phyloP scores from a whole-genome alignment of 768 basidiomycete species.

The Termitomyces sp. region DNA sequence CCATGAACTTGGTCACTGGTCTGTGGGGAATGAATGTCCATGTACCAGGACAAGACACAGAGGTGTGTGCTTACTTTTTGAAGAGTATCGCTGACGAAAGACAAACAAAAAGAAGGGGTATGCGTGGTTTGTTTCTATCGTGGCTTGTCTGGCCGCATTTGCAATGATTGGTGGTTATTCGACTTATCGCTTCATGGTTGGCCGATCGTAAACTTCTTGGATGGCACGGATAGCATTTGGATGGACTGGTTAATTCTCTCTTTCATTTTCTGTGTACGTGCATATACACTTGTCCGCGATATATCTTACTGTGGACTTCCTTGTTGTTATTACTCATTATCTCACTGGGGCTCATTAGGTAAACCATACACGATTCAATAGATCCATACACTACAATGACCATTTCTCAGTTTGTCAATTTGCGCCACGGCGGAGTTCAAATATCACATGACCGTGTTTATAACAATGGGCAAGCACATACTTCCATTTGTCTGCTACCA shows the following conservation, averaged over 20 bases:
- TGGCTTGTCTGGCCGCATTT: slow-evolving; percentile 74
- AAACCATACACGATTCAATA: not conserved
- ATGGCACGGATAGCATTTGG: not conserved
- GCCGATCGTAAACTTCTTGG: slow-evolving; percentile 17
- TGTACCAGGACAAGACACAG: slow-evolving; percentile 78
- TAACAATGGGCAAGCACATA: not conserved
- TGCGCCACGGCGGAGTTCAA: slow-evolving; percentile 1
- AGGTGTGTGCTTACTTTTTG: slow-evolving; percentile 26
- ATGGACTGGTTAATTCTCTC: not conserved
- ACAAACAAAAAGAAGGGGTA: slow-evolving; percentile 34
- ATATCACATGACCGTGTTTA: slow-evolving; percentile 6
- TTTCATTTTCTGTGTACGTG: not conserved
- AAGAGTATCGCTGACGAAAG: slow-evolving; percentile 16
- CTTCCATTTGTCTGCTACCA: not conserved
- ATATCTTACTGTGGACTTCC: not conserved
- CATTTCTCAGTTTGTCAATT: not conserved
- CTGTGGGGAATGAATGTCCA: slow-evolving; percentile 99
- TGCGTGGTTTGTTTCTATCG: slow-evolving; percentile 86
- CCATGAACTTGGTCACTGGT: slow-evolving; percentile 96
- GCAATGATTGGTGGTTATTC: slow-evolving; percentile 78
- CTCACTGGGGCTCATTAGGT: not conserved
- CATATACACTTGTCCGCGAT: not conserved
- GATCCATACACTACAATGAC: not conserved
- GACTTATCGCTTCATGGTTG: slow-evolving; percentile 73
- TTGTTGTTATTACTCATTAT: not conserved